phyloP scores from a whole-genome alignment of 2,329 filamentous ascomycete species.

The Arthrobotrys megalospora region DNA sequence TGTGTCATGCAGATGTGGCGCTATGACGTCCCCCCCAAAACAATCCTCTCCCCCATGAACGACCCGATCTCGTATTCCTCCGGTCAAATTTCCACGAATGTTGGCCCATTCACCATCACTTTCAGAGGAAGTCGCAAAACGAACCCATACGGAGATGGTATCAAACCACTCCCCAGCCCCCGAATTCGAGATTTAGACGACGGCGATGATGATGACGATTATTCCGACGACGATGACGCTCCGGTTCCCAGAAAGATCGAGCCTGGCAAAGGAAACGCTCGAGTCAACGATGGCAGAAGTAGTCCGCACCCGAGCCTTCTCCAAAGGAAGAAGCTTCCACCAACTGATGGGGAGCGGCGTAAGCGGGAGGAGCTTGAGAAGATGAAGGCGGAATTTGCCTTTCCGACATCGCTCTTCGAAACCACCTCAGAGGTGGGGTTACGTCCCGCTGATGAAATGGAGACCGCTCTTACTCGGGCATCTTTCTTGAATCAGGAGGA shows the following conservation, averaged over 20 bases:
- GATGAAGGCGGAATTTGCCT: conserved; percentile 60
- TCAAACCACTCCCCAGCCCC: conserved; percentile 26
- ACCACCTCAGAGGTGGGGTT: conserved; percentile 34
- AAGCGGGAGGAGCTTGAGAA: conserved; percentile 50
- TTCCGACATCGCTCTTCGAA: conserved; percentile 53
- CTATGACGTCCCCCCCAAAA: conserved; percentile 55
- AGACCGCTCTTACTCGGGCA: conserved; percentile 44
- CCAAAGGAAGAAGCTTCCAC: conserved; percentile 51
- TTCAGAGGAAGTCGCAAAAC: conserved; percentile 42
- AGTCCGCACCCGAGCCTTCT: conserved; percentile 47
- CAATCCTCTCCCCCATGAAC: conserved; percentile 36
- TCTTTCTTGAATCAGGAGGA: conserved; percentile 57
- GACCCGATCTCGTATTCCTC: conserved; percentile 40
- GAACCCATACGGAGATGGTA: neutral
- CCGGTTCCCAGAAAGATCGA: conserved; percentile 14
- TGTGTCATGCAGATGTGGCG: conserved; percentile 48
- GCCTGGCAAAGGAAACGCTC: conserved; percentile 22
- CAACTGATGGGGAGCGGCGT: conserved; percentile 44
- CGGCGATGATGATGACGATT: neutral
- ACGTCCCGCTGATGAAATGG: conserved; percentile 44
- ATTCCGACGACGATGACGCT: conserved; percentile 10
- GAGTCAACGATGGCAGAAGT: conserved; percentile 52
- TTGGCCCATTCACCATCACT: conserved; percentile 53
- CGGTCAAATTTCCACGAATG: conserved; percentile 45
- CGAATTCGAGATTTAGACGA: conserved; percentile 34